phyloP scores from a whole-genome alignment of 768 basidiomycete genomes.

The Lactarius psammicola region DNA sequence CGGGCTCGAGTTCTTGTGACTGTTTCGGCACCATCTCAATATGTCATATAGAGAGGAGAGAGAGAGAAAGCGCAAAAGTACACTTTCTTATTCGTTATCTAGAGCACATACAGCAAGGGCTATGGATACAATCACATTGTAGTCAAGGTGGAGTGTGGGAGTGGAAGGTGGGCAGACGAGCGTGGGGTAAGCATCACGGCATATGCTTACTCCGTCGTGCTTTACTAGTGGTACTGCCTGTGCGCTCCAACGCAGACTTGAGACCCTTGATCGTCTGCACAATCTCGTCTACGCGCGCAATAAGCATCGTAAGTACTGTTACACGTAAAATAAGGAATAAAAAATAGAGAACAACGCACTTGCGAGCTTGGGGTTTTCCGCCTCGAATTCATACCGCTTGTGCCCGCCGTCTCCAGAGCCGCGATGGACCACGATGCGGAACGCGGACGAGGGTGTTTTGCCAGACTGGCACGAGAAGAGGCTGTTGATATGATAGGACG shows the following conservation, averaged over 20 bases:
- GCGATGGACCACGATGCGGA: constrained; percentile 84
- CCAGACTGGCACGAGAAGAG: constrained; percentile 80
- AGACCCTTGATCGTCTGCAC: constrained; percentile 69
- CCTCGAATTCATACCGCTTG: constrained; percentile 97
- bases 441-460: constrained; percentile 67
- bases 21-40: not conserved
- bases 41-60: too few relatives aligned
- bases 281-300: constrained; percentile 58
- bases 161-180: not conserved
- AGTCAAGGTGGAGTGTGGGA: not conserved
- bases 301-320: not conserved
- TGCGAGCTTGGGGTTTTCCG: constrained; percentile 78
- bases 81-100: constrained; percentile 21
- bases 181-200: not conserved
- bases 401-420: constrained; percentile 55
- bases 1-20: constrained; percentile 71
- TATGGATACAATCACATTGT: constrained; percentile 19
- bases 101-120: constrained; percentile 15
- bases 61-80: constrained; percentile 15
- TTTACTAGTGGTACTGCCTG: constrained; percentile 55
- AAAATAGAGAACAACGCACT: constrained; percentile 46
- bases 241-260: constrained; percentile 61
- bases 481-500: constrained; percentile 88
- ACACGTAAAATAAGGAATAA: not conserved
- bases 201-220: constrained; percentile 59